Conservation (phyloP, 805 yeast species). For the Sugiyamaella valdiviana region DNA sequence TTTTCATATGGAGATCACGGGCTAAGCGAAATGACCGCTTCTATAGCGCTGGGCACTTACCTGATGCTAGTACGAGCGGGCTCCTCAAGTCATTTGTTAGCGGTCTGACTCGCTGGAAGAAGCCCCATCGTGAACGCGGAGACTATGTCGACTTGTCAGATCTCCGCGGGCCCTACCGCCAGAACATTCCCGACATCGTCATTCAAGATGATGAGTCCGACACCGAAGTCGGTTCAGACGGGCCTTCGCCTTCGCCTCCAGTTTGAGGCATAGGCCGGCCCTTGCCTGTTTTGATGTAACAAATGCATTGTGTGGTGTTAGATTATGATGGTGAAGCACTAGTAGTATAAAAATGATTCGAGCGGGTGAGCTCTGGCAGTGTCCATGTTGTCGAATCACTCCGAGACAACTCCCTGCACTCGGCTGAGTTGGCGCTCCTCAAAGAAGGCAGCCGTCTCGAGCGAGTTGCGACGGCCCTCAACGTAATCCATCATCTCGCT, state of each 20-base stretch:
- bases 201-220: constrained; percentile 11
- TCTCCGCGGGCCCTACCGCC: constrained; percentile 1
- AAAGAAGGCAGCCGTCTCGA: constrained; percentile 67
- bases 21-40: neutral
- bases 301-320: too few species aligned
- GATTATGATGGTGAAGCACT: neutral
- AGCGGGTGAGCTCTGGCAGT: too few species aligned
- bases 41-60: constrained; percentile 1
- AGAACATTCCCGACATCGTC: constrained; percentile 2
- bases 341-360: neutral
- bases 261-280: neutral
- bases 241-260: neutral
- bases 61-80: constrained; percentile 6
- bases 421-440: constrained; percentile 36
- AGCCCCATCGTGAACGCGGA: constrained; percentile 1
- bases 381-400: constrained; percentile 6
- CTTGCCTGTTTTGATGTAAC: neutral
- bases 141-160: constrained; percentile 4
- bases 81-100: constrained; percentile 14
- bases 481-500: constrained; percentile 88
- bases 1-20: constrained; percentile 2
- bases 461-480: constrained; percentile 86
- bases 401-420: constrained; percentile 17
- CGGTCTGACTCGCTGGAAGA: constrained; percentile 21
- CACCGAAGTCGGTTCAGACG: neutral